Evolutionary conservation across 306 rosid species (phyloP).

Genomic region (Malus fusca): DNA sequence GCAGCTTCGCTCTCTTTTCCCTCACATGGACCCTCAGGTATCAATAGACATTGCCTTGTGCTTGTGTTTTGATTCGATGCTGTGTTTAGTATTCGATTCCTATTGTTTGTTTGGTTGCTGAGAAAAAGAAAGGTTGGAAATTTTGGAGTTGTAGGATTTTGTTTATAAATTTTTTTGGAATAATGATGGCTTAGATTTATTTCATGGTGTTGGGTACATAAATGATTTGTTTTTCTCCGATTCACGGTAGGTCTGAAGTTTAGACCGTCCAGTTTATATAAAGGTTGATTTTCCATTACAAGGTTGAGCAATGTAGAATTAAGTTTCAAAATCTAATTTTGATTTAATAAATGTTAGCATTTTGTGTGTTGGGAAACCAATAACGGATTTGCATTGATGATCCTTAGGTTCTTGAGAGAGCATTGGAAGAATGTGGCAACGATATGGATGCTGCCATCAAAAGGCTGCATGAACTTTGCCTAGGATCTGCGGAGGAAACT

Average conservation of each 20-base stretch:
- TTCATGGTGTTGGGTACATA: background rate
- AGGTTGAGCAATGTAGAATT: background rate
- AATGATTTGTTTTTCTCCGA: background rate
- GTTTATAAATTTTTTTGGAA: background rate
- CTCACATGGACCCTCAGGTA: slow-evolving; percentile 68
- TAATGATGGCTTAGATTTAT: background rate
- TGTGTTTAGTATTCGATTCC: background rate
- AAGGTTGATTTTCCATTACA: background rate
- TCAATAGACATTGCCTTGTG: no score
- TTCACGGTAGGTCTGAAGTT: background rate
- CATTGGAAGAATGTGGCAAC: slow-evolving; percentile 68
- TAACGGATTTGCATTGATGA: background rate
- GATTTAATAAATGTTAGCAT: background rate
- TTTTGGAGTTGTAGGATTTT: background rate
- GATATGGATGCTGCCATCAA: slow-evolving; percentile 82
- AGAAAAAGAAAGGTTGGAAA: background rate
- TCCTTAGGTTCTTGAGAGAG: slow-evolving; percentile 76
- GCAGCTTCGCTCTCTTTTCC: slow-evolving; percentile 60
- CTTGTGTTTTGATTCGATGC: background rate
- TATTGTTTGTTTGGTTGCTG: background rate
- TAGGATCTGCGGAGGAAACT: slow-evolving; percentile 40
- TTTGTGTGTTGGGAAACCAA: background rate
- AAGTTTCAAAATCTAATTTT: background rate
- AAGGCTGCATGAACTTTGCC: slow-evolving; percentile 55
- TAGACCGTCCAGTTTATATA: background rate